Evolutionary conservation across 257 asterid species (phyloP).

Genomic region (Paraleonurus japonicus): DNA sequence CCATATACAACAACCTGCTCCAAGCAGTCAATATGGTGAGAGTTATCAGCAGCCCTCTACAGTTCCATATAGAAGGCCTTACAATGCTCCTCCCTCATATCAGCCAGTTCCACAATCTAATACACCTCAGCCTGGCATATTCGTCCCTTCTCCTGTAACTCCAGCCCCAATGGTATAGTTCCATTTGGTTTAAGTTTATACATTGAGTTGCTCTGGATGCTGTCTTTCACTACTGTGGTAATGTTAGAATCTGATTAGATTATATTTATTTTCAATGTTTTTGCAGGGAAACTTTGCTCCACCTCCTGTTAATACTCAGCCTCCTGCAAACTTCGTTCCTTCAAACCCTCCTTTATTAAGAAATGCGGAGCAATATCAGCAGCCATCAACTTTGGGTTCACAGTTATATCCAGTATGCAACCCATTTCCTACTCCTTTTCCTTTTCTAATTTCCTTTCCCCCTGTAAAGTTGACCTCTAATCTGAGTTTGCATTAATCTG

Average conservation of each 20-base stretch:
- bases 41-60: constrained; percentile 61
- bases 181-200: constrained; percentile 20
- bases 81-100: constrained; percentile 52
- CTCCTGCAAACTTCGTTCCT: constrained; percentile 70
- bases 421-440: constrained; percentile 12
- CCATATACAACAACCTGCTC: constrained; percentile 46
- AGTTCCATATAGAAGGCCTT: constrained; percentile 40
- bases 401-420: constrained; percentile 83
- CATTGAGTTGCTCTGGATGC: constrained; percentile 4
- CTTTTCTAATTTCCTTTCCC: neutral
- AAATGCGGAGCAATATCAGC: constrained; percentile 86
- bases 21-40: constrained; percentile 57
- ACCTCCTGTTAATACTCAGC: constrained; percentile 68
- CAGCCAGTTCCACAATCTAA: constrained; percentile 57
- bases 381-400: constrained; percentile 72
- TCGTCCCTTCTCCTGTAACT: constrained; percentile 70
- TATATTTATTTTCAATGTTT: neutral
- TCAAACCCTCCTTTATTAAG: constrained; percentile 63
- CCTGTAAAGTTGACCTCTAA: neutral
- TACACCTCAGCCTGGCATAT: constrained; percentile 55
- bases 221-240: constrained; percentile 7
- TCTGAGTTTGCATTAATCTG: constrained; percentile 26
- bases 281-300: constrained; percentile 69
- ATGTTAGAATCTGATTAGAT: constrained; percentile 6
- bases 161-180: constrained; percentile 52